phyloP scores from a whole-genome alignment of 805 yeast species.

The Candida verbasci region DNA sequence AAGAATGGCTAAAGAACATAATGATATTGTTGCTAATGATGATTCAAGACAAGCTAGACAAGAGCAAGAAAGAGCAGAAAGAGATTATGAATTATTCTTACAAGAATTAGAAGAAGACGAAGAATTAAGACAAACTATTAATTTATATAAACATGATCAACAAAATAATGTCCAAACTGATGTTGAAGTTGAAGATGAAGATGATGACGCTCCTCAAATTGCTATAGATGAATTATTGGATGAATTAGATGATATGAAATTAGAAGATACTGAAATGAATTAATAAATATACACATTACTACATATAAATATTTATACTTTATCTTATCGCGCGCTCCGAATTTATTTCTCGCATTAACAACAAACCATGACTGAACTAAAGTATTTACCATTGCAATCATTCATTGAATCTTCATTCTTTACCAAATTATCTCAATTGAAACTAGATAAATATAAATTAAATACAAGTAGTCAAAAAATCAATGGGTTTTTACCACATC shows the following conservation, averaged over 20 bases:
- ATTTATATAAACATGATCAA: slow-evolving; percentile 68
- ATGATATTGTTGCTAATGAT: slow-evolving; percentile 75
- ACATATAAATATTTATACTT: background rate
- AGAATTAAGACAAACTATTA: slow-evolving; percentile 87
- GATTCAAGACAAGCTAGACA: slow-evolving; percentile 72
- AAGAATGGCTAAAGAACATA: slow-evolving; percentile 97
- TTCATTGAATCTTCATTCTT: slow-evolving; percentile 87
- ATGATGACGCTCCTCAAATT: slow-evolving; percentile 83
- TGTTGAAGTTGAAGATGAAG: slow-evolving; percentile 39
- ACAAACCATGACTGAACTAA: slow-evolving; percentile 2
- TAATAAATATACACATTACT: background rate
- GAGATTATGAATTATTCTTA: slow-evolving; percentile 91
- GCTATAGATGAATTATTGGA: slow-evolving; percentile 90
- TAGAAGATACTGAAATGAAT: slow-evolving; percentile 49
- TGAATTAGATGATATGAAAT: slow-evolving; percentile 89
- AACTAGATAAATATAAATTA: slow-evolving; percentile 69
- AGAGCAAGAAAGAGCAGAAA: slow-evolving; percentile 88
- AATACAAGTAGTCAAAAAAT: slow-evolving; percentile 45
- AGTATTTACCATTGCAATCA: slow-evolving; percentile 50
- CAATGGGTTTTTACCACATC: slow-evolving; percentile 39
- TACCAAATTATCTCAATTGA: slow-evolving; percentile 64
- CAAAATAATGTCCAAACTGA: slow-evolving; percentile 9
- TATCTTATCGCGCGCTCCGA: background rate
- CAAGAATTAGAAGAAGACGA: slow-evolving; percentile 97
- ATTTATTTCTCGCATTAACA: background rate